A percentile compares a stretch with the other conserved stretches of the same genome.
Evolutionary conservation across 208 protist species (phyloP).

Genomic region (Leishmania braziliensis): DNA sequence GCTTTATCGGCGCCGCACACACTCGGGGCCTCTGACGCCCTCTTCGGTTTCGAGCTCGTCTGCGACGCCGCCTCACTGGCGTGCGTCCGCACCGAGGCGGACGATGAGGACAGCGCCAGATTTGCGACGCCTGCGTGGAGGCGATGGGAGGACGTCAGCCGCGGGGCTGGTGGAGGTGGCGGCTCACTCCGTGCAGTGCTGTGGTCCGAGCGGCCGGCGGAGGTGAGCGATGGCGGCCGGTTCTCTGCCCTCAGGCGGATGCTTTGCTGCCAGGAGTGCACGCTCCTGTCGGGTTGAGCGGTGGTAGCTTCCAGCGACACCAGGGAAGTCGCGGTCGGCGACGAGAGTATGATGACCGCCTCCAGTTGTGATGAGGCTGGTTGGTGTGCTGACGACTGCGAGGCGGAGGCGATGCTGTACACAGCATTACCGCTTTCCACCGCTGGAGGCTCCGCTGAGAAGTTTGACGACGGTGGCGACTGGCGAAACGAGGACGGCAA

Average conservation of each 20-base stretch:
- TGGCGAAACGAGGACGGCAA: not conserved
- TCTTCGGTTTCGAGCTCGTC: not conserved
- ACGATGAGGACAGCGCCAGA: not conserved
- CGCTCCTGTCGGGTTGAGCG: not conserved
- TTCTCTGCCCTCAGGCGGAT: not conserved
- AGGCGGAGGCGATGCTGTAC: not conserved
- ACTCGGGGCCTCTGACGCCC: too few species aligned
- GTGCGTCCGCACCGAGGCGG: not conserved
- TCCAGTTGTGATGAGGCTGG: not conserved
- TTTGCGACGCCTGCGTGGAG: not conserved
- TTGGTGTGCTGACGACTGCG: not conserved
- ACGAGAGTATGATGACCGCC: not conserved
- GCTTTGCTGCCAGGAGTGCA: slow-evolving; percentile 8
- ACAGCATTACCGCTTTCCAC: not conserved
- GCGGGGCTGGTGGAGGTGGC: not conserved
- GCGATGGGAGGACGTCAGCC: not conserved
- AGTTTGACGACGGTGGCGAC: not conserved
- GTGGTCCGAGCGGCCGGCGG: not conserved
- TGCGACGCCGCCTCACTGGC: not conserved
- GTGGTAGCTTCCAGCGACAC: not conserved
- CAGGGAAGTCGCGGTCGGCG: not conserved
- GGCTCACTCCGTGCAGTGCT: not conserved
- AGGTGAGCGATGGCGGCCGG: not conserved
- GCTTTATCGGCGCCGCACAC: not conserved
- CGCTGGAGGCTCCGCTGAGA: not conserved